Percentiles rank a stretch among this genome's conserved stretches.
phyloP scores from a whole-genome alignment of 352 stramenopile species.

The Plasmopara muralis region DNA sequence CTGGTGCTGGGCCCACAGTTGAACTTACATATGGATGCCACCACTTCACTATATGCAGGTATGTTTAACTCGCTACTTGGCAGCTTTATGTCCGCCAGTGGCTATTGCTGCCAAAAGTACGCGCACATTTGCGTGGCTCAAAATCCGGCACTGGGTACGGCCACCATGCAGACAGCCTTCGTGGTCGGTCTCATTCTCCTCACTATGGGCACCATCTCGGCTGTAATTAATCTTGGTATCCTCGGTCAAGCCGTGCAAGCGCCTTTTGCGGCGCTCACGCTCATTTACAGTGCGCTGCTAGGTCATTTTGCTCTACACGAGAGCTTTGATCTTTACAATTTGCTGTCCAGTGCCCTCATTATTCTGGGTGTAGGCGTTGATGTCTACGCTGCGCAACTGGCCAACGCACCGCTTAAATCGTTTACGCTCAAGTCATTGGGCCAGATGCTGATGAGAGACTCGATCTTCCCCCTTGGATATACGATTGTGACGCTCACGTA shows the following conservation, averaged over 20 bases:
- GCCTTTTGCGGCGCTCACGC: conserved; percentile 70
- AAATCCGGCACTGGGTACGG: conserved; percentile 43
- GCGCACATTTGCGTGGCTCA: conserved; percentile 52
- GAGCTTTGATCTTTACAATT: conserved; percentile 38
- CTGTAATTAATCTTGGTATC: conserved; percentile 64
- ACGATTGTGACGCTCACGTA: conserved; percentile 41
- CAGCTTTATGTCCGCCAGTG: conserved; percentile 68
- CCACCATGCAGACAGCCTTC: conserved; percentile 57
- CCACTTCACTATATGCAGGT: conserved; percentile 40
- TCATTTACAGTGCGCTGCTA: conserved; percentile 73
- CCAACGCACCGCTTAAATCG: conserved; percentile 32
- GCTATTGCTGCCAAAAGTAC: conserved; percentile 78
- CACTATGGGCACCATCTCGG: conserved; percentile 58
- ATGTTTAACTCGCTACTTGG: conserved; percentile 71
- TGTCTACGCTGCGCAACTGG: conserved; percentile 49
- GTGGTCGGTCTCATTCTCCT: conserved; percentile 50
- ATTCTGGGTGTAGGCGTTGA: conserved; percentile 52
- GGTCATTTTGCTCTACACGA: conserved; percentile 60
- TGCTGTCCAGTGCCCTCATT: conserved; percentile 59
- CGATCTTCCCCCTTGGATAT: conserved; percentile 50
- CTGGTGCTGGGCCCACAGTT: too few relatives aligned
- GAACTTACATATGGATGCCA: too few relatives aligned
- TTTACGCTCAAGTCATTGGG: conserved; percentile 55
- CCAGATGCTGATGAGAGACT: conserved; percentile 44
- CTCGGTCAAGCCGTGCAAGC: conserved; percentile 71